A percentile compares a stretch with the other conserved stretches of the same genome.
Conservation (phyloP, 352 stramenopile genomes). For the Globisporangium heterothallicum region DNA sequence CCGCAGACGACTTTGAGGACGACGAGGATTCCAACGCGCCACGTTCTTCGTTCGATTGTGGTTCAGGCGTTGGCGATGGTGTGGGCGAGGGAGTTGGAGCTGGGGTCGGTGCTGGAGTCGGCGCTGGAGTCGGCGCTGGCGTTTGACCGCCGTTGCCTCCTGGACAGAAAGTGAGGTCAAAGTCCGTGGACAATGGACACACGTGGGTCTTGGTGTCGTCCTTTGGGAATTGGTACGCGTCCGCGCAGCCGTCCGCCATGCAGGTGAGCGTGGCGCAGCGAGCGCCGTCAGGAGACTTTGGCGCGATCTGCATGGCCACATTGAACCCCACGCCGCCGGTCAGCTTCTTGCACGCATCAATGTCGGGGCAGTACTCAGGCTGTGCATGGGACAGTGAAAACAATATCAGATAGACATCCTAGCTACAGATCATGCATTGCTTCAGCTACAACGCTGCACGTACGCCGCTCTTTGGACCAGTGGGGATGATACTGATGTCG, state of each 20-base stretch:
- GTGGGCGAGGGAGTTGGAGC: constrained; percentile 24
- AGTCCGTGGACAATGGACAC: constrained; percentile 39
- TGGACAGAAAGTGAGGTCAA: constrained; percentile 59
- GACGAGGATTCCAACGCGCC: constrained; percentile 9
- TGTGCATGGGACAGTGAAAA: constrained; percentile 4
- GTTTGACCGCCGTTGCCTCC: constrained; percentile 27
- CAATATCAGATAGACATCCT: neutral
- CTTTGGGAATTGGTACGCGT: constrained; percentile 64
- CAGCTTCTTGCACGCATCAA: constrained; percentile 47
- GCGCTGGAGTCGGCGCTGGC: constrained; percentile 24
- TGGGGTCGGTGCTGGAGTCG: constrained; percentile 26
- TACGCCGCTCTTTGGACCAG: constrained; percentile 53
- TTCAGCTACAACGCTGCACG: constrained; percentile 15
- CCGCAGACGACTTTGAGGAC: constrained; percentile 15
- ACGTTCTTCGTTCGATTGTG: constrained; percentile 13
- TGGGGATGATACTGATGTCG: constrained; percentile 79
- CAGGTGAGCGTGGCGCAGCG: constrained; percentile 50
- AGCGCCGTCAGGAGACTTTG: constrained; percentile 21
- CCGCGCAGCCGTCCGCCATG: constrained; percentile 36
- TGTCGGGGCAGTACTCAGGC: constrained; percentile 49
- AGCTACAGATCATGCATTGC: neutral
- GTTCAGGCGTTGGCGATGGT: constrained; percentile 15
- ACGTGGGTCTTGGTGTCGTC: constrained; percentile 70
- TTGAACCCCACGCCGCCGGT: constrained; percentile 68
- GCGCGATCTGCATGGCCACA: constrained; percentile 51